Percentiles rank a stretch among this genome's conserved stretches.
Conservation (phyloP, 345 rosid species). For the Boechera divaricarpa region DNA sequence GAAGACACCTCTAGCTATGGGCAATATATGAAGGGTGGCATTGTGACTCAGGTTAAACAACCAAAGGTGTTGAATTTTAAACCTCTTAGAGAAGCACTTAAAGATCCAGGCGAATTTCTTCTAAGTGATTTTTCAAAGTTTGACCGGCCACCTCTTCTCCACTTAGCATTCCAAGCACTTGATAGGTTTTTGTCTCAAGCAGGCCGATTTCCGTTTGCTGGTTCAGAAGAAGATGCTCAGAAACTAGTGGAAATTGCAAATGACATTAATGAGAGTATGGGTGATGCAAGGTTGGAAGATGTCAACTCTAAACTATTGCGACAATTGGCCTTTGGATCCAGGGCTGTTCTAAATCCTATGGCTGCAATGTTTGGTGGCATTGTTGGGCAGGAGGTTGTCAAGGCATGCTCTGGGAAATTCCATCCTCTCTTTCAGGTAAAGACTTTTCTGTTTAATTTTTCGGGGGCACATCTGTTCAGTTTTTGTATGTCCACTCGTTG, state of each 20-base stretch:
- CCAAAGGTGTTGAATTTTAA: constrained; percentile 65
- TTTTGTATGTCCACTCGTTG: constrained; percentile 12
- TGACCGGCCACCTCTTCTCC: constrained; percentile 72
- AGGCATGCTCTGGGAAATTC: constrained; percentile 94
- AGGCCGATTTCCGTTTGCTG: constrained; percentile 71
- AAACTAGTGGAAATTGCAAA: constrained; percentile 60
- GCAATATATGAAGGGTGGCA: constrained; percentile 78
- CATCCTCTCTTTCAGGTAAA: constrained; percentile 89
- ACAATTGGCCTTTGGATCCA: constrained; percentile 83
- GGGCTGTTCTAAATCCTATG: constrained; percentile 94
- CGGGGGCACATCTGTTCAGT: constrained; percentile 14
- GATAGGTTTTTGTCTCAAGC: constrained; percentile 57
- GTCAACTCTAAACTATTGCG: constrained; percentile 65
- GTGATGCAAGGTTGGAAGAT: constrained; percentile 69
- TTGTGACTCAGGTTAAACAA: constrained; percentile 76
- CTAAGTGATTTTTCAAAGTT: constrained; percentile 76
- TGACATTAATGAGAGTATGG: constrained; percentile 60
- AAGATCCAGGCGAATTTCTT: constrained; percentile 73
- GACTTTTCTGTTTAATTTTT: constrained; percentile 11
- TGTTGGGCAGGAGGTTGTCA: constrained; percentile 90
- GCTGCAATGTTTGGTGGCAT: constrained; percentile 96
- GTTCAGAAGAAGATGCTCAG: constrained; percentile 88
- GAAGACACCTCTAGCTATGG: constrained; percentile 72
- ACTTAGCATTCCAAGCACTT: constrained; percentile 74
- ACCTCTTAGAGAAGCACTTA: constrained; percentile 62